Percentiles rank a stretch among this genome's conserved stretches.
phyloP scores from a whole-genome alignment of 2,329 filamentous ascomycete species.

The Penicillium digitatum region DNA sequence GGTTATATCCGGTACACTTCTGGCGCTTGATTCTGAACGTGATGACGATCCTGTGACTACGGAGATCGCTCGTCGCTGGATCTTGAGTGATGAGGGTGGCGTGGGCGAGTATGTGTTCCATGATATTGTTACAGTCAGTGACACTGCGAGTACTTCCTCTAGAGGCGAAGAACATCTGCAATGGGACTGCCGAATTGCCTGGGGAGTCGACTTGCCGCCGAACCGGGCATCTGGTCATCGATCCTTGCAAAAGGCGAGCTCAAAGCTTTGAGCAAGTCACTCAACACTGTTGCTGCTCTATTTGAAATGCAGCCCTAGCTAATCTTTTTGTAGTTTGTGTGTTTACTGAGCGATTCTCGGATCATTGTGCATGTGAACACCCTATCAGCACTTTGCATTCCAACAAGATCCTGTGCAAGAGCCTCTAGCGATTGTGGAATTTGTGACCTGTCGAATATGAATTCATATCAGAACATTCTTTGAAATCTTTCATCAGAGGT shows the following conservation, averaged over 20 bases:
- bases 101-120: conserved; percentile 29
- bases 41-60: conserved; percentile 31
- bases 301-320: not conserved
- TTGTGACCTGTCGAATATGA: no score
- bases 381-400: not conserved
- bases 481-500: no score
- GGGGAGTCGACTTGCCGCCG: conserved; percentile 20
- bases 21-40: conserved; percentile 39
- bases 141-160: not conserved
- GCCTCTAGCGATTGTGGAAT: no score
- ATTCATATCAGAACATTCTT: no score
- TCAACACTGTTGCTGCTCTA: not conserved
- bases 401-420: not conserved
- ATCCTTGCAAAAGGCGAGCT: conserved; percentile 16
- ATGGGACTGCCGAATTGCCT: conserved; percentile 24
- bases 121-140: conserved; percentile 17
- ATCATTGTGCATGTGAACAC: not conserved
- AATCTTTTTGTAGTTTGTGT: not conserved
- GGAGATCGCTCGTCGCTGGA: conserved; percentile 40
- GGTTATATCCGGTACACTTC: conserved; percentile 33
- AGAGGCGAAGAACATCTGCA: conserved; percentile 16
- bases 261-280: conserved; percentile 6
- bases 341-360: not conserved
- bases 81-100: conserved; percentile 29
- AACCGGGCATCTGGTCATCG: conserved; percentile 21